These are phyloP conservation scores for Phylloporus rhodoxanthus DNA, from an alignment of 768 basidiomycete species.

Conservation along the genomic window DNA sequence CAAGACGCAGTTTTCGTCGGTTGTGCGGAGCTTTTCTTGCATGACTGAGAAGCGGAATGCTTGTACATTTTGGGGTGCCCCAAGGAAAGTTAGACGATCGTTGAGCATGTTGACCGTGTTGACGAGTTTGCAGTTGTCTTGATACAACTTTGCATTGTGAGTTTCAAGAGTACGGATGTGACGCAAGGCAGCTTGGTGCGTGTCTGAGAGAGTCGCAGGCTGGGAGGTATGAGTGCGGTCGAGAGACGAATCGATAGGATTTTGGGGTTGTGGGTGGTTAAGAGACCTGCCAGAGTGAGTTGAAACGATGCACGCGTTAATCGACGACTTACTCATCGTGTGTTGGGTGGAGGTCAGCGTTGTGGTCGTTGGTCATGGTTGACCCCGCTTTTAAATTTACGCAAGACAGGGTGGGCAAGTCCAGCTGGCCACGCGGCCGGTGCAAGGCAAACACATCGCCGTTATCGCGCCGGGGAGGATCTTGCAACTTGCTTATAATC, in stretches of 20 bases:
- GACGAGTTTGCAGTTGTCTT: constrained; percentile 35
- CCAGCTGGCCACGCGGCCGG: background rate
- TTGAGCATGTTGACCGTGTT: constrained; percentile 27
- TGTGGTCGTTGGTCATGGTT: background rate
- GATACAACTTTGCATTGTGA: constrained; percentile 32
- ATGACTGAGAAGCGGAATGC: constrained; percentile 15
- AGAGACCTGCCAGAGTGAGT: background rate
- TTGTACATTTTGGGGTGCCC: constrained; percentile 15
- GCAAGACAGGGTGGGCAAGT: background rate
- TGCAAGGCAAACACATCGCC: background rate
- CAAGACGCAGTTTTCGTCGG: constrained; percentile 15
- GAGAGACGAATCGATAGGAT: background rate
- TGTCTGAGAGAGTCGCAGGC: constrained; percentile 34
- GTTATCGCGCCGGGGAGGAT: background rate
- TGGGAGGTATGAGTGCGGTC: constrained; percentile 41
- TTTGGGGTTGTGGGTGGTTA: constrained; percentile 2
- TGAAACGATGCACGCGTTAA: background rate
- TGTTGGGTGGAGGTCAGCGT: too few species aligned
- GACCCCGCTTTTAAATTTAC: background rate
- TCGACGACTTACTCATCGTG: background rate
- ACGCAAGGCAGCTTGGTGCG: constrained; percentile 18
- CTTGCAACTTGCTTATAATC: background rate
- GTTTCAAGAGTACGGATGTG: constrained; percentile 29
- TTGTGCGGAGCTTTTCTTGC: constrained; percentile 23
- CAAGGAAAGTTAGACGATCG: constrained; percentile 23